Conservation (phyloP, 768 basidiomycete genomes). For the Tephrocybe rancida region DNA sequence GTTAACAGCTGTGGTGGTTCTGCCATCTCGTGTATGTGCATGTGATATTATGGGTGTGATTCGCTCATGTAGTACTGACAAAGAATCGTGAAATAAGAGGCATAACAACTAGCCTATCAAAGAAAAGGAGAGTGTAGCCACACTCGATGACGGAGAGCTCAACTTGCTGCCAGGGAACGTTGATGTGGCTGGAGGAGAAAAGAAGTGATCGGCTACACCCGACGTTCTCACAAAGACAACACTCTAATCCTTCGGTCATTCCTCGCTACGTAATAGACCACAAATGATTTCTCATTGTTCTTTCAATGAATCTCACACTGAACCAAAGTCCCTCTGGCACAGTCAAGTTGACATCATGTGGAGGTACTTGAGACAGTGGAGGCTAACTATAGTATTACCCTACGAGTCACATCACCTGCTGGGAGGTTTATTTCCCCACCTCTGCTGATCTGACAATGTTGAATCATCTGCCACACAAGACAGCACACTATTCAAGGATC, state of each 20-base stretch:
- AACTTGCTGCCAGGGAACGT: background rate
- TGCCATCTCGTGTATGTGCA: background rate
- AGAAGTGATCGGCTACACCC: background rate
- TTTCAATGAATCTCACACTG: too few species aligned
- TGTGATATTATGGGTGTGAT: background rate
- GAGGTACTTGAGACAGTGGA: too few species aligned
- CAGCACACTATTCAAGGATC: too few species aligned
- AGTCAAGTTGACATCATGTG: too few species aligned
- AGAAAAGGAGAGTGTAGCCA: background rate
- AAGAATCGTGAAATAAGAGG: background rate
- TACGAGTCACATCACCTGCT: too few species aligned
- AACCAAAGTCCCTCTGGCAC: too few species aligned
- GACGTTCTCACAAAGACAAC: constrained; percentile 5
- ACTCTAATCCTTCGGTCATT: constrained; percentile 1
- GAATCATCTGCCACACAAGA: too few species aligned
- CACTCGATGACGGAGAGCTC: background rate
- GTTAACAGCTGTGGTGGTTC: background rate
- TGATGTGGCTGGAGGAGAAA: background rate
- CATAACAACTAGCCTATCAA: background rate
- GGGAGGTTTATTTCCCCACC: too few species aligned
- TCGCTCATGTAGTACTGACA: background rate
- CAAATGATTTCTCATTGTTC: background rate
- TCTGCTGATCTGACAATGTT: too few species aligned
- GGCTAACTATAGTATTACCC: too few species aligned
- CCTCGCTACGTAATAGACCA: constrained; percentile 1